These are phyloP conservation scores for Murraya paniculata DNA, from an alignment of 345 rosid genomes.

Conservation along the genomic window DNA sequence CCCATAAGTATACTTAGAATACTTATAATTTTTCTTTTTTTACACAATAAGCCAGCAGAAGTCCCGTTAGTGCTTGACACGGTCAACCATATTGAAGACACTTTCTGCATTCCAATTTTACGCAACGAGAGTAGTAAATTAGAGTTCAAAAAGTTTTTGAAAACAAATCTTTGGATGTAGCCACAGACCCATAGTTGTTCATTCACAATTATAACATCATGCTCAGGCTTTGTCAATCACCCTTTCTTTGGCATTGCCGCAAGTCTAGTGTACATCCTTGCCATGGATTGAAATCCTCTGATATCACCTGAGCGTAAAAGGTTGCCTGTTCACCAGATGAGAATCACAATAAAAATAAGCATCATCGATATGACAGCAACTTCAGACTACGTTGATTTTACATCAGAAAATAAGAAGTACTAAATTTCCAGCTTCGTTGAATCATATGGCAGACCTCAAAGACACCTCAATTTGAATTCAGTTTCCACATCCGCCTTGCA, in stretches of 20 bases:
- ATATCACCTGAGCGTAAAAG: slow-evolving; percentile 87
- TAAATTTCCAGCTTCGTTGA: background rate
- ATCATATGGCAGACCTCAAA: background rate
- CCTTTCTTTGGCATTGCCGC: slow-evolving; percentile 96
- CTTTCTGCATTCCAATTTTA: background rate
- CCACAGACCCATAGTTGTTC: background rate
- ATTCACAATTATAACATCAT: background rate
- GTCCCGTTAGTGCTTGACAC: background rate
- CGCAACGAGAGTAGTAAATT: background rate
- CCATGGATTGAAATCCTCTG: slow-evolving; percentile 97
- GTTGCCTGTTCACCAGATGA: slow-evolving; percentile 51
- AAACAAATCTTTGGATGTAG: background rate
- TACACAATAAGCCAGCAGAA: background rate
- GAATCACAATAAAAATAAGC: background rate
- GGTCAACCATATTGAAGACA: background rate
- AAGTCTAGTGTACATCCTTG: slow-evolving; percentile 85
- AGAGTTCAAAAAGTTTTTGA: background rate
- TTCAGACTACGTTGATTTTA: background rate
- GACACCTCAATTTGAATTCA: background rate
- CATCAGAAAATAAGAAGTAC: background rate
- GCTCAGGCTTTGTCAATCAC: slow-evolving; percentile 23
- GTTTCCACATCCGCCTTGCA: background rate
- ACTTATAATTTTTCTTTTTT: background rate
- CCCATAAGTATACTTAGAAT: background rate
- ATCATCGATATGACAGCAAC: background rate